Evolutionary conservation across 1,139 yeast genomes (phyloP).

Genomic region (Petasospora rhodanensis): DNA sequence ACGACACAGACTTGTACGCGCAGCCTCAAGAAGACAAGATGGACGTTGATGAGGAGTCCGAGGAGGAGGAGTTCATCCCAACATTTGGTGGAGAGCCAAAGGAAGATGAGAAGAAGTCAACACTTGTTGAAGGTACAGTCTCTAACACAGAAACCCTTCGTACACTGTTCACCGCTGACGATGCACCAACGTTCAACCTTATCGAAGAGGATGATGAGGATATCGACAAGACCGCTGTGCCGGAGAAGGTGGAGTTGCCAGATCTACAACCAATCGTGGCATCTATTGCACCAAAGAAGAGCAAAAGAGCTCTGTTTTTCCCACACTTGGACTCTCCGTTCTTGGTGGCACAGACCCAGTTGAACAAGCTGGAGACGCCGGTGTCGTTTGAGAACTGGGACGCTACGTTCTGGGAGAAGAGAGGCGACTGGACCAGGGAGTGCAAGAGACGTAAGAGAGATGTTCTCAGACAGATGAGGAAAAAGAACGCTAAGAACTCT

Average conservation of each 20-base stretch:
- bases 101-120: slow-evolving; percentile 7
- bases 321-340: slow-evolving; percentile 82
- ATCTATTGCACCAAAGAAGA: slow-evolving; percentile 15
- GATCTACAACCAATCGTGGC: slow-evolving; percentile 11
- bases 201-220: slow-evolving; percentile 33
- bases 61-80: slow-evolving; percentile 50
- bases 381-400: slow-evolving; percentile 56
- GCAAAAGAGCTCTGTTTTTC: slow-evolving; percentile 65
- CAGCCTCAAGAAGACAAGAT: slow-evolving; percentile 17
- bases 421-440: slow-evolving; percentile 77
- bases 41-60: slow-evolving; percentile 25
- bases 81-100: slow-evolving; percentile 35
- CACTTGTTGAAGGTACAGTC: slow-evolving; percentile 25
- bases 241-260: slow-evolving; percentile 17
- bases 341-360: slow-evolving; percentile 75
- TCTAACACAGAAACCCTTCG: slow-evolving; percentile 58
- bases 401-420: slow-evolving; percentile 72
- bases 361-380: slow-evolving; percentile 46
- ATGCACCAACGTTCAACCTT: slow-evolving; percentile 29
- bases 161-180: slow-evolving; percentile 55
- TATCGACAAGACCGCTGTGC: slow-evolving; percentile 29
- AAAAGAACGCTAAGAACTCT: slow-evolving; percentile 32
- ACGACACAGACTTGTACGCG: slow-evolving; percentile 22
- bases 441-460: slow-evolving; percentile 76
- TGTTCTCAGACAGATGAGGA: slow-evolving; percentile 54